Evolutionary conservation across 768 basidiomycete species (phyloP).

Genomic region (Mycena metata): DNA sequence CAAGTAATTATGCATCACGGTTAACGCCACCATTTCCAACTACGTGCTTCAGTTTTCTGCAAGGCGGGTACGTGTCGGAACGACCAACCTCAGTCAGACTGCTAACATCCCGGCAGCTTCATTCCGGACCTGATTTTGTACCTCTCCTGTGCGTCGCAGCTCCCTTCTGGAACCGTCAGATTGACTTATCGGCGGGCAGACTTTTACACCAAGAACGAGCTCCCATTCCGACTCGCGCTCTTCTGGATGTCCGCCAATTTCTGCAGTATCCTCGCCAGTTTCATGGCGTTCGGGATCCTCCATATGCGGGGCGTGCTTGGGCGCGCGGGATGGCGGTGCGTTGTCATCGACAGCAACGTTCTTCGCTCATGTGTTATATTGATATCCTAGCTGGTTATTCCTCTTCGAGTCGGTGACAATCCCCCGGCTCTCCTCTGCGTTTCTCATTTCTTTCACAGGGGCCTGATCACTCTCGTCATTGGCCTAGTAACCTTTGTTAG

Average conservation of each 20-base stretch:
- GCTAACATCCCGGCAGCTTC: constrained; percentile 52
- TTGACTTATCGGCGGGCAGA: constrained; percentile 51
- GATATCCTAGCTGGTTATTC: constrained; percentile 64
- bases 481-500: constrained; percentile 68
- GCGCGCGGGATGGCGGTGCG: constrained; percentile 64
- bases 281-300: constrained; percentile 73
- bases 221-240: constrained; percentile 67
- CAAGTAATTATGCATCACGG: too few species aligned
- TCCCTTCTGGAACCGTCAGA: background rate
- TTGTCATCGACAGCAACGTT: constrained; percentile 1
- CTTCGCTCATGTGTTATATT: background rate
- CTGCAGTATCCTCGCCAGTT: constrained; percentile 62
- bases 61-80: constrained; percentile 56
- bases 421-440: background rate
- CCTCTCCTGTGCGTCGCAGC: constrained; percentile 61
- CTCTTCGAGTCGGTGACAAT: constrained; percentile 59
- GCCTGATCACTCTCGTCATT: constrained; percentile 64
- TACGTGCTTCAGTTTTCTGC: constrained; percentile 56
- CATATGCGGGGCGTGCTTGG: constrained; percentile 69
- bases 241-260: constrained; percentile 68
- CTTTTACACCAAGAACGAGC: constrained; percentile 72
- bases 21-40: too few species aligned
- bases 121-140: constrained; percentile 74
- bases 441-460: constrained; percentile 45
- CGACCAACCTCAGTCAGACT: background rate